phyloP scores from a whole-genome alignment of 257 asterid species.

The Thymus quinquecostatus region DNA sequence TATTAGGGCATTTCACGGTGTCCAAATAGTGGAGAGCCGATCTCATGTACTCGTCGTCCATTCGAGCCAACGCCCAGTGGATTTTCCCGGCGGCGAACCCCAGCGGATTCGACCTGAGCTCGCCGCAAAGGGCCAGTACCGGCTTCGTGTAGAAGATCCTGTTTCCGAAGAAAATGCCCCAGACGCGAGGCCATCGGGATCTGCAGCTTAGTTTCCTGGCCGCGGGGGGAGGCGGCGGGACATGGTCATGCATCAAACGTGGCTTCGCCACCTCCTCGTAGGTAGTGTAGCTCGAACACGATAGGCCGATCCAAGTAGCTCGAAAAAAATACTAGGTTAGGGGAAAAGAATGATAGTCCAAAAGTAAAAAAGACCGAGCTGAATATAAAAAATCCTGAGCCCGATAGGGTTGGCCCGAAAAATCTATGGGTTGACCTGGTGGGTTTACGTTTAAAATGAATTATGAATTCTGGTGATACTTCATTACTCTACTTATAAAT shows the following conservation, averaged over 20 bases:
- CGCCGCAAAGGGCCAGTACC: conserved; percentile 42
- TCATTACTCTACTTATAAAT: too few species aligned
- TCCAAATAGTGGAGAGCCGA: conserved; percentile 71
- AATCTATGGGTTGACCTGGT: too few species aligned
- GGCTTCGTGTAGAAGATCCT: conserved; percentile 55
- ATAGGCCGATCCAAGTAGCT: too few species aligned
- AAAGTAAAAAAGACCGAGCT: too few species aligned
- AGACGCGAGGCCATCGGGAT: conserved; percentile 60
- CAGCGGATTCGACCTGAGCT: conserved; percentile 48
- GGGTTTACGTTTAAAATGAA: too few species aligned
- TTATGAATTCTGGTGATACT: too few species aligned
- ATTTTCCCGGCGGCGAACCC: conserved; percentile 51
- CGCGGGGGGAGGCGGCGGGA: conserved; percentile 55
- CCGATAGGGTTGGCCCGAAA: too few species aligned
- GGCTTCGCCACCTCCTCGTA: conserved; percentile 70
- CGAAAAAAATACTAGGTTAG: too few species aligned
- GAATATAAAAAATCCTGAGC: too few species aligned
- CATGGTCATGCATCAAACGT: conserved; percentile 52
- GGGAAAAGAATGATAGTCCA: too few species aligned
- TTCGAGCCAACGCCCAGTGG: conserved; percentile 47
- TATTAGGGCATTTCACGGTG: conserved; percentile 1
- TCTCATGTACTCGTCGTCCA: conserved; percentile 57
- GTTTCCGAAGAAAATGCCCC: conserved; percentile 62
- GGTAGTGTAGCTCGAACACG: conserved; percentile 46
- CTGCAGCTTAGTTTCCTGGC: conserved; percentile 60